These are phyloP conservation scores for Fusarium sp. DNA, from an alignment of 2,329 filamentous ascomycete species.

Conservation along the genomic window DNA sequence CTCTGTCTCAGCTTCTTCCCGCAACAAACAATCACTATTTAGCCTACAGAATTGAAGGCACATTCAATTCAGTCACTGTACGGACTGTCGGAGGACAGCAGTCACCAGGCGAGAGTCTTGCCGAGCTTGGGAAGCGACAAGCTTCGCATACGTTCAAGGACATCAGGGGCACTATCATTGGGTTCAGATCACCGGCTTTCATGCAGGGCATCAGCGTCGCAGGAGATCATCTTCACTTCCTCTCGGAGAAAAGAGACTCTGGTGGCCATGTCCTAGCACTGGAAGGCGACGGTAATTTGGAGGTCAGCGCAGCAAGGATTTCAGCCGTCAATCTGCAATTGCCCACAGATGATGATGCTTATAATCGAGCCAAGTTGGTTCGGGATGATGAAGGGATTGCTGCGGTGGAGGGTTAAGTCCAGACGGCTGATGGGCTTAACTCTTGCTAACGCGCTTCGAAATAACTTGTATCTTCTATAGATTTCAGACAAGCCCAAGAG, in stretches of 20 bases:
- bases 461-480: not conserved
- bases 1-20: constrained; percentile 7
- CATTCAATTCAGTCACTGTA: constrained; percentile 21
- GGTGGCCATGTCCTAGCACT: constrained; percentile 30
- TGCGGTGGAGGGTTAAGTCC: constrained; percentile 18
- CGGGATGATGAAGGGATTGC: constrained; percentile 21
- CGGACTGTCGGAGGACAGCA: constrained; percentile 25
- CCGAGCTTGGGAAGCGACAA: constrained; percentile 30
- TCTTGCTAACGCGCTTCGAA: not conserved
- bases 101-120: constrained; percentile 20
- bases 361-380: constrained; percentile 15
- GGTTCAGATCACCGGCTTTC: constrained; percentile 24
- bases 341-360: not conserved
- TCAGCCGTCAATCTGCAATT: constrained; percentile 15
- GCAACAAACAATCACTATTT: constrained; percentile 21
- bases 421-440: rapidly evolving
- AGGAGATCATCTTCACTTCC: constrained; percentile 31
- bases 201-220: constrained; percentile 37
- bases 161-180: constrained; percentile 8
- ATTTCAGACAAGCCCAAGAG: not conserved
- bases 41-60: constrained; percentile 4
- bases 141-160: constrained; percentile 11
- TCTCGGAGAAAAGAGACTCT: not conserved
- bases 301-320: constrained; percentile 6
- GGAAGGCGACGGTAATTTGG: constrained; percentile 13